A percentile compares a stretch with the other conserved stretches of the same genome.
These are phyloP conservation scores for Agrocybe chaxingu DNA, from an alignment of 768 basidiomycete genomes.

Conservation along the genomic window DNA sequence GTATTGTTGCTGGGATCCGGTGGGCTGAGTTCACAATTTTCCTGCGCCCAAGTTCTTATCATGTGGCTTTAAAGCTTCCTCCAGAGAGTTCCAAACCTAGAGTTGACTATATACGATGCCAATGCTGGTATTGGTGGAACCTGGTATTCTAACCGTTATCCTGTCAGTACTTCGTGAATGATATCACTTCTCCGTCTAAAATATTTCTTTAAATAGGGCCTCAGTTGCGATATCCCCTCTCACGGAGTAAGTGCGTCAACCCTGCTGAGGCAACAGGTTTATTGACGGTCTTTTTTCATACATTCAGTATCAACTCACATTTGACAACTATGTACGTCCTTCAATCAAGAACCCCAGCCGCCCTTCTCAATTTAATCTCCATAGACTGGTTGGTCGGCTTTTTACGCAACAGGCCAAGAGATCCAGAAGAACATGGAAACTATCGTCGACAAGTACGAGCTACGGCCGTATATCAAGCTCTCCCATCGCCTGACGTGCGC, in stretches of 20 bases:
- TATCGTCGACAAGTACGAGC: conserved; percentile 54
- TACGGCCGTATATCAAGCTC: conserved; percentile 51
- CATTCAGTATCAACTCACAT: conserved; percentile 54
- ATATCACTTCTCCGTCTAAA: background rate
- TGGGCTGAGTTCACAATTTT: conserved; percentile 14
- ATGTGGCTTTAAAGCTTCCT: conserved; percentile 34
- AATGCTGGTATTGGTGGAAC: conserved; percentile 58
- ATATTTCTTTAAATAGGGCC: conserved; percentile 30
- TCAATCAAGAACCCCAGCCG: background rate
- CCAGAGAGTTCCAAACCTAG: conserved; percentile 50
- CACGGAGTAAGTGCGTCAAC: conserved; percentile 38
- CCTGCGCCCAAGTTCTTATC: background rate
- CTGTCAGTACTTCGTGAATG: conserved; percentile 29
- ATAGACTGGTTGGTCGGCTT: conserved; percentile 58
- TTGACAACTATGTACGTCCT: conserved; percentile 44
- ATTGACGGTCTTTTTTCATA: background rate
- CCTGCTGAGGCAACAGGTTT: background rate
- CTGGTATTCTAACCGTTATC: conserved; percentile 57
- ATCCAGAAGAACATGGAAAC: conserved; percentile 52
- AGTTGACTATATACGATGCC: conserved; percentile 59
- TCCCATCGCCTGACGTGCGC: conserved; percentile 53
- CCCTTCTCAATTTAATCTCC: background rate
- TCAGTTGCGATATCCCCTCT: conserved; percentile 62
- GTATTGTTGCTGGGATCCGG: conserved; percentile 57
- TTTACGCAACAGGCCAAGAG: conserved; percentile 58